These are phyloP conservation scores for Persicaria maculosa DNA, from an alignment of 148 eudicot genomes.

Conservation along the genomic window DNA sequence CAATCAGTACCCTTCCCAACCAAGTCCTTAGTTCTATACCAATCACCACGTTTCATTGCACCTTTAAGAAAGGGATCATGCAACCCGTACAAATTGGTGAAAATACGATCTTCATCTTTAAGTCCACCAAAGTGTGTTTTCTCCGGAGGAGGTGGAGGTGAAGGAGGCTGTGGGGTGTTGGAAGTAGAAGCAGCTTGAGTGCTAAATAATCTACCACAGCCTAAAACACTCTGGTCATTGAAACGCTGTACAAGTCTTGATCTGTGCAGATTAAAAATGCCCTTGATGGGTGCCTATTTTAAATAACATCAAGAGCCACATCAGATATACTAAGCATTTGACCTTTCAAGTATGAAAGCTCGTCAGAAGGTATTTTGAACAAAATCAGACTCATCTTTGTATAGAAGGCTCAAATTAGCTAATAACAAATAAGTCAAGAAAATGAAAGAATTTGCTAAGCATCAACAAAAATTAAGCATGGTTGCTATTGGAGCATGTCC, in stretches of 20 bases:
- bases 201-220: slow-evolving; percentile 51
- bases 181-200: slow-evolving; percentile 75
- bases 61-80: slow-evolving; percentile 93
- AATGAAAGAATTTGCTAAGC: too few species aligned
- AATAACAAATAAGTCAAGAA: too few species aligned
- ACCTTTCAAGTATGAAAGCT: neutral
- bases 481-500: too few species aligned
- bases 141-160: slow-evolving; percentile 96
- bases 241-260: slow-evolving; percentile 28
- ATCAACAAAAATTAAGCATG: too few species aligned
- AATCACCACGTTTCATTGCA: slow-evolving; percentile 91
- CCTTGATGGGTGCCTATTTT: slow-evolving; percentile 52
- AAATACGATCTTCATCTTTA: slow-evolving; percentile 91
- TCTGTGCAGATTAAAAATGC: slow-evolving; percentile 56
- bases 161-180: slow-evolving; percentile 66
- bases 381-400: too few species aligned
- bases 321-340: too few species aligned
- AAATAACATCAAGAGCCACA: slow-evolving; percentile 9
- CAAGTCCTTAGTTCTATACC: slow-evolving; percentile 86
- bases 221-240: slow-evolving; percentile 27
- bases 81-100: slow-evolving; percentile 77
- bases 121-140: slow-evolving; percentile 92
- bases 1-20: slow-evolving; percentile 85
- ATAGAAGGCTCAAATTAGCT: too few species aligned
- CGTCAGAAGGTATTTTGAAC: too few species aligned